Conservation (phyloP, 1,284 basidiomycete species). For the Hemileia vastatrix region DNA sequence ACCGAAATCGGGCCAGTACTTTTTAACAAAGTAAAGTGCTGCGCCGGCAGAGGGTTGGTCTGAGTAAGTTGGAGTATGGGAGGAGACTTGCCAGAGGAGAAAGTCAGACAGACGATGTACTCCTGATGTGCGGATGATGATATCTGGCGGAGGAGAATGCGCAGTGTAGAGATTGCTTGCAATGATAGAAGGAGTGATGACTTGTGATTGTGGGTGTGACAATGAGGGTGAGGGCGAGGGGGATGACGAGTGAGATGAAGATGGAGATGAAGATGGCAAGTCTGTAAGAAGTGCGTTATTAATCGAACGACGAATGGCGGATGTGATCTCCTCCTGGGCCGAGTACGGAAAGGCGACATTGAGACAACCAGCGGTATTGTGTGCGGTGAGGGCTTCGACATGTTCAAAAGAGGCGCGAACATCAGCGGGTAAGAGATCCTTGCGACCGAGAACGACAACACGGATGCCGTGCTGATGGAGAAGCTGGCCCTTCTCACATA, state of each 20-base stretch:
- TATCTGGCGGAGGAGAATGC: constrained; percentile 62
- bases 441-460: constrained; percentile 70
- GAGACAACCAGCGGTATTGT: constrained; percentile 73
- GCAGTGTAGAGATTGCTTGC: constrained; percentile 59
- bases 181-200: constrained; percentile 46
- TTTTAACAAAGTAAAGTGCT: constrained; percentile 80
- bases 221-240: constrained; percentile 20
- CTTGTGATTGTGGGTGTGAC: not conserved
- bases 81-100: constrained; percentile 77
- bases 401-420: constrained; percentile 62
- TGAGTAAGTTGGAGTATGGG: not conserved
- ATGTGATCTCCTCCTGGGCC: constrained; percentile 80
- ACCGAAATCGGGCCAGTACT: constrained; percentile 93
- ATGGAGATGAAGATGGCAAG: constrained; percentile 12
- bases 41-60: constrained; percentile 58
- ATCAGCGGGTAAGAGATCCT: constrained; percentile 62
- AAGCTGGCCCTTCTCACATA: constrained; percentile 68
- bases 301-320: constrained; percentile 51
- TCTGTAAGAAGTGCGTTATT: constrained; percentile 1
- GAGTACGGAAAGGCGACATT: constrained; percentile 94
- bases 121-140: constrained; percentile 83
- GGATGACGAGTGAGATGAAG: constrained; percentile 26
- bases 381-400: constrained; percentile 68
- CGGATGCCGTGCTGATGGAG: constrained; percentile 72
- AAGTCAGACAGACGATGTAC: constrained; percentile 85